Conservation (phyloP, 176 grass and related monocot species). For the Avena eriantha region DNA sequence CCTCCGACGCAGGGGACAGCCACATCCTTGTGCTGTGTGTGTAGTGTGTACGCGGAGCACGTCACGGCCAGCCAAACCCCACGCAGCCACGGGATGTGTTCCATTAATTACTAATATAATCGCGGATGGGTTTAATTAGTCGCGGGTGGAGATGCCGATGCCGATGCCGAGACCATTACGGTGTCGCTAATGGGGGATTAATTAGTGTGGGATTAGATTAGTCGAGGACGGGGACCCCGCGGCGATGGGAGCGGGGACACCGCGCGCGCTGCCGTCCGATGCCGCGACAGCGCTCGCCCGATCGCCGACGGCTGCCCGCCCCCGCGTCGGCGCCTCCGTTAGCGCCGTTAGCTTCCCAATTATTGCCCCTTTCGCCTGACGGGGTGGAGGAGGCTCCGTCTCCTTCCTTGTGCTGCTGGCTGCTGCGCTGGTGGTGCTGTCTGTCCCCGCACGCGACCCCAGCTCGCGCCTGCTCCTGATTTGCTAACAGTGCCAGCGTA, state of each 20-base stretch:
- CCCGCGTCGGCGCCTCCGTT: neutral
- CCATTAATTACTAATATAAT: neutral
- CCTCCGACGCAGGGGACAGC: constrained; percentile 41
- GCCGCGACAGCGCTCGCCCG: constrained; percentile 38
- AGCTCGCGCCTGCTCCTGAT: neutral
- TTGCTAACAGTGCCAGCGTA: neutral
- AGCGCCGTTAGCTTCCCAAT: neutral
- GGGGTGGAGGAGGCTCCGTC: neutral
- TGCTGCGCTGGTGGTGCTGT: neutral
- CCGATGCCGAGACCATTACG: constrained; percentile 18
- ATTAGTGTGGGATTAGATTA: constrained; percentile 28
- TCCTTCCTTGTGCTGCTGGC: neutral
- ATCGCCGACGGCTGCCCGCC: neutral
- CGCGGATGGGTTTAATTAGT: neutral
- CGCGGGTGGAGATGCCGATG: neutral
- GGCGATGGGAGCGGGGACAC: constrained; percentile 32
- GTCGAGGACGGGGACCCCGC: neutral
- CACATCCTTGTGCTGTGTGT: neutral
- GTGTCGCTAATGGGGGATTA: constrained; percentile 12
- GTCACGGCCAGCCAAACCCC: neutral
- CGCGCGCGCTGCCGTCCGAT: constrained; percentile 49
- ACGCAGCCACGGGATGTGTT: neutral
- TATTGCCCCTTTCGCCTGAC: constrained; percentile 11
- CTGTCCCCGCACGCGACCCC: constrained; percentile 29
- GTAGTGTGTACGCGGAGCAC: neutral